Evolutionary conservation across 768 basidiomycete species (phyloP), one percentile per base, ranked within the genome.

Genomic region (Sutorius australiensis): DNA sequence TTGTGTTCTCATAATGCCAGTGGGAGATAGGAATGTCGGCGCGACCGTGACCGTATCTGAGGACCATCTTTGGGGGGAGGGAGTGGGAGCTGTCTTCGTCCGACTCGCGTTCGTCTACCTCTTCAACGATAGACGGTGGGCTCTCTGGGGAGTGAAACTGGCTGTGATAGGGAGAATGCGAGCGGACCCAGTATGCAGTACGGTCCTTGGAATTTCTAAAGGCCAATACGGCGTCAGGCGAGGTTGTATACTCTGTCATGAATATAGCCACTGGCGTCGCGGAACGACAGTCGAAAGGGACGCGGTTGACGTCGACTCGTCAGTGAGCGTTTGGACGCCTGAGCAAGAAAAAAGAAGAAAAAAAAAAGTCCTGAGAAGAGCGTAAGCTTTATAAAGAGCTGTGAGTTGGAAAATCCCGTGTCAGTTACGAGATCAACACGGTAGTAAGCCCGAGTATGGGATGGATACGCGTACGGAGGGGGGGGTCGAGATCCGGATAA

Each of bases 61-160:
- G 70, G 54, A 89, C 69, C 84, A 90, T 87, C 61, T 79, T 81
- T 4, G 88, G 87, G 2, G 88, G 88, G 11, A 81, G 60, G 0
- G 78, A 79, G 53, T 71, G 72, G 14, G 65, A 58, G 57, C 75
- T 78, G 52, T 67, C 73, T 0, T 66, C 68, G 61, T 78, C 77
- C 5, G 77, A 77, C 6, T 69, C 73, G 50, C 51, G 54, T 10
- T 60, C 67, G 6, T 73, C 77, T 37, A 78, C 67, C 31, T 83
- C 65, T 32, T 70, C 75, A 37, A 51, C 55, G 47, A 59, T 51
- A 34, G 80, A 75, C 5, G 82, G 84, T 5, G 82, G 78, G 21
- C 74, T 70, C 37, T 83, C 83, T 16, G 85, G 85, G 8, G 85
- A 86, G 57, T 75, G 75, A 52, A 80, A 75, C 28, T 73, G 72